phyloP scores from a whole-genome alignment of 371 early-diverging fungal genomes.

The Smittium culicis region DNA sequence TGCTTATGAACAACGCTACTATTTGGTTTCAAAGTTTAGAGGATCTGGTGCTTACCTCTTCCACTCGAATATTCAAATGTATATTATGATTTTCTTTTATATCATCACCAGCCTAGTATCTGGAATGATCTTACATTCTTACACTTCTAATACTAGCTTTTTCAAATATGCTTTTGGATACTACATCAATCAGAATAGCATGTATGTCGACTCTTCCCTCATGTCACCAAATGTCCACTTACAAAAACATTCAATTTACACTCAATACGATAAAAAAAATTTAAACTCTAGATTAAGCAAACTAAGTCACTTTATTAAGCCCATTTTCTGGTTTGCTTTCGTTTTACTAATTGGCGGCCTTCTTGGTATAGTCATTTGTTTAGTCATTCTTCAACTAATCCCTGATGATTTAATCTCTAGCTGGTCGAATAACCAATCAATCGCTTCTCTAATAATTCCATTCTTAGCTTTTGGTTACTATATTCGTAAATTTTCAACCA shows the following conservation, averaged over 20 bases:
- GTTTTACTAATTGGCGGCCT: neutral
- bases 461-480: neutral
- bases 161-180: neutral
- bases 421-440: slow-evolving; percentile 3
- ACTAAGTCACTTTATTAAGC: neutral
- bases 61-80: slow-evolving; percentile 31
- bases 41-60: slow-evolving; percentile 30
- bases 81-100: slow-evolving; percentile 18
- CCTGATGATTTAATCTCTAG: neutral
- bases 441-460: neutral
- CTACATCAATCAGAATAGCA: neutral
- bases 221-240: neutral
- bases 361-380: neutral
- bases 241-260: neutral
- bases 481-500: neutral
- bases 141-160: neutral
- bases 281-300: neutral
- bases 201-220: neutral
- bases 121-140: slow-evolving; percentile 11
- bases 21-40: slow-evolving; percentile 24
- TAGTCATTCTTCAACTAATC: slow-evolving; percentile 2
- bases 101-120: slow-evolving; percentile 15
- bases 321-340: neutral
- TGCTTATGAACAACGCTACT: slow-evolving; percentile 20
- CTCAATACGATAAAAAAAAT: neutral